Base-by-base conservation (phyloP, 192 early-diverging fungal genomes). In the Gaertneriomyces semiglobifer region DNA sequence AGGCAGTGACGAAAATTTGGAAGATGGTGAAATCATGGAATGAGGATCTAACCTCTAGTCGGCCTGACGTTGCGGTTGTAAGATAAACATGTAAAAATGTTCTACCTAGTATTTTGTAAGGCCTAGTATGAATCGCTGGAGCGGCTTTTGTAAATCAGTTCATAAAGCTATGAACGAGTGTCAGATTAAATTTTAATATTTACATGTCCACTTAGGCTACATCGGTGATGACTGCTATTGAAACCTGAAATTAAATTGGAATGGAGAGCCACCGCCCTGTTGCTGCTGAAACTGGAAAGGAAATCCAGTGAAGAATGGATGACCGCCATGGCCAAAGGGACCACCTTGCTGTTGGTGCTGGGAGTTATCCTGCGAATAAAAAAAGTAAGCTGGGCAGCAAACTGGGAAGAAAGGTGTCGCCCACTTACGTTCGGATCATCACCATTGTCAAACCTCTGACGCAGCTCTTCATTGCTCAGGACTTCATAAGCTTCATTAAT, bases 401-500 rank as follows among this genome's bases (percentile, higher is more conserved):
- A 11, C 5, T 38, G 16, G 12, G 14, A 53, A 44, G 43, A 9
- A 40, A 61, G 46, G 19, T 19, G 39, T 44, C 42, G 11, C 5
- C 19, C 40, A 44, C 77, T 67, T 51, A 80, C 81, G 56, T 83
- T 81, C 14, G 82, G 82, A 66, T 84, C 82, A n/a, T 82, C 76
- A 8, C 82, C 82, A 55, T 74, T 79, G 67, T 84, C 82, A 53
- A 79, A 62, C 58, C 66, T 64, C 66, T 76, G 48, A 56, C 79
- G 41, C 18, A 71, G 57, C 14, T 64, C 79, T 39, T 82, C 79
- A 62, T 84, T 74, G 20, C 60, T 75, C 20, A 84, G 77, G 3
- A 95, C 88, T 81, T 94, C 90, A 74, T 95, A 92, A 3, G 96
- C 95, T 69, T 88, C 84, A 68, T 98, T 97, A 63, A 98, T 89